phyloP scores from a whole-genome alignment of 164 flowering plant species.

The Dillenia turbinata region DNA sequence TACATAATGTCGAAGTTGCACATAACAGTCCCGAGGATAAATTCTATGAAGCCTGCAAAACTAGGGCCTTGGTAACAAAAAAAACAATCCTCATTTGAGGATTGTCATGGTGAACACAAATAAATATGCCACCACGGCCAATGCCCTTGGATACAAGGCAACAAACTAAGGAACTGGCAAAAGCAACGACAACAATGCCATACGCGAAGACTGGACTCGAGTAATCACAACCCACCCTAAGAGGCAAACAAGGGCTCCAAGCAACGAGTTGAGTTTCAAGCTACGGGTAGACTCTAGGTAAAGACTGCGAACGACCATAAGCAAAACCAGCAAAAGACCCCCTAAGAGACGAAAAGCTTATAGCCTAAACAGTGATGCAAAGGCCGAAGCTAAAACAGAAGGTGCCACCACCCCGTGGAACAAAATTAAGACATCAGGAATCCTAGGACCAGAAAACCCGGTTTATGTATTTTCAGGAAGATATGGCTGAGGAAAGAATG shows the following conservation, averaged over 20 bases:
- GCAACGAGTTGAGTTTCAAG: conserved; percentile 4
- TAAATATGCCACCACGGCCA: conserved; percentile 35
- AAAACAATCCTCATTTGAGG: conserved; percentile 24
- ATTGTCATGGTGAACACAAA: conserved; percentile 29
- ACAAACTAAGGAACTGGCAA: conserved; percentile 16
- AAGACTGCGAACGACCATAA: conserved; percentile 11
- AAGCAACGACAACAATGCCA: conserved; percentile 8
- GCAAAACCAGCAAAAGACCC: conserved; percentile 6
- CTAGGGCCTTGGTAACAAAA: conserved; percentile 32
- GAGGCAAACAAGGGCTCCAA: conserved; percentile 12
- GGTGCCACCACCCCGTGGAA: conserved; percentile 14
- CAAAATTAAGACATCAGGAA: conserved; percentile 12
- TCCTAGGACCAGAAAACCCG: conserved; percentile 17
- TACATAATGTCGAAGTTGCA: conserved; percentile 10
- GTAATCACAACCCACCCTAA: conserved; percentile 13
- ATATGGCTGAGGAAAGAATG: conserved; percentile 17
- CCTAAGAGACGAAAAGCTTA: conserved; percentile 10
- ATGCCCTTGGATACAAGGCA: conserved; percentile 29
- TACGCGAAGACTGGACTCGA: no score
- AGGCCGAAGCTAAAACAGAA: conserved; percentile 23
- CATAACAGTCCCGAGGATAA: conserved; percentile 19
- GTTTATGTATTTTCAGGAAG: conserved; percentile 23
- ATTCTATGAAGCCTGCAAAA: conserved; percentile 24
- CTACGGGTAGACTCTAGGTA: conserved; percentile 12
- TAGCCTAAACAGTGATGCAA: neutral